Evolutionary conservation across 164 flowering plant species (phyloP).

Genomic region (Aristolochia californica): DNA sequence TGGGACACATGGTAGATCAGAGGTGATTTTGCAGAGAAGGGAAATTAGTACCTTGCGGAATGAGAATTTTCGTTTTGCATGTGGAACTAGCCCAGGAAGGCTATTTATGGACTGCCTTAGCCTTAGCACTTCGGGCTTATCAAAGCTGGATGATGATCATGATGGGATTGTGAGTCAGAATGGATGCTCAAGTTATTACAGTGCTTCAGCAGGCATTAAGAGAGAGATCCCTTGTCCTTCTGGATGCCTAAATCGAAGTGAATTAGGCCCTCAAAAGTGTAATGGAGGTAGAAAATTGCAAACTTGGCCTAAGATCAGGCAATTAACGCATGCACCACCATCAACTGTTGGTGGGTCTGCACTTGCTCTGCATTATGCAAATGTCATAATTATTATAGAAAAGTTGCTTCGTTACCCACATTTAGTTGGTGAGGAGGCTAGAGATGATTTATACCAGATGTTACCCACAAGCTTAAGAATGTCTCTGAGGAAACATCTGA

Average conservation of each 20-base stretch:
- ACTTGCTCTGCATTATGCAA: conserved; percentile 87
- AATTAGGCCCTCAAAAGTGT: conserved; percentile 11
- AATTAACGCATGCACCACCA: conserved; percentile 42
- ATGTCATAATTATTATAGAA: conserved; percentile 81
- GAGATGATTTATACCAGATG: conserved; percentile 94
- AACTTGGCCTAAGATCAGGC: conserved; percentile 44
- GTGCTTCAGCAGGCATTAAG: conserved; percentile 19
- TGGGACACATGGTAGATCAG: conserved; percentile 18
- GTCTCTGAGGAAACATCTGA: conserved; percentile 49
- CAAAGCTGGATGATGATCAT: conserved; percentile 38
- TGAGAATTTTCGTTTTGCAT: conserved; percentile 52
- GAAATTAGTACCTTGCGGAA: conserved; percentile 26
- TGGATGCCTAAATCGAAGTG: conserved; percentile 23
- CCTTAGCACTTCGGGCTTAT: conserved; percentile 50
- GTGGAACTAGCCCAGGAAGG: conserved; percentile 69
- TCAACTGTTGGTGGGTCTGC: conserved; percentile 92
- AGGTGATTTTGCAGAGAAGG: conserved; percentile 19
- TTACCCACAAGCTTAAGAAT: conserved; percentile 77
- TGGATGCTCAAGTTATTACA: conserved; percentile 26
- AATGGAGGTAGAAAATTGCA: conserved; percentile 14
- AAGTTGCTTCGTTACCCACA: conserved; percentile 90
- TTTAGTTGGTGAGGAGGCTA: conserved; percentile 92
- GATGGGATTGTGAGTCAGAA: conserved; percentile 36
- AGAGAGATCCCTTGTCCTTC: conserved; percentile 24
- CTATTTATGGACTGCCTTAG: conserved; percentile 80